phyloP scores from a whole-genome alignment of 257 asterid species.

The Coffea eugenioides region DNA sequence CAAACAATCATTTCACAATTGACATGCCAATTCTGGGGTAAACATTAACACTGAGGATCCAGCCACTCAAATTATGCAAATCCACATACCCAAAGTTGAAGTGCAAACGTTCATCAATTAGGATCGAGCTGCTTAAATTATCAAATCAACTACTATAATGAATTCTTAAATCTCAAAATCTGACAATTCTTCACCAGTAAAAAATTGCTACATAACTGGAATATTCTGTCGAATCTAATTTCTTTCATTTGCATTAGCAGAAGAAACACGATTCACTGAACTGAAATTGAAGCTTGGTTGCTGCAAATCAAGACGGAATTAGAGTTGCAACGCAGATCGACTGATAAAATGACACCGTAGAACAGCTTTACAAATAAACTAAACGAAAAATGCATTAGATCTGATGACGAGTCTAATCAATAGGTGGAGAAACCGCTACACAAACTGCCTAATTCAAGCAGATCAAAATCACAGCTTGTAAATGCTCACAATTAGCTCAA shows the following conservation, averaged over 20 bases:
- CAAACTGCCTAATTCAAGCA: slow-evolving; percentile 17
- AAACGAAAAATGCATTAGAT: slow-evolving; percentile 11
- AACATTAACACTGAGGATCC: not conserved
- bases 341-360: not conserved
- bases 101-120: not conserved
- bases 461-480: slow-evolving; percentile 29
- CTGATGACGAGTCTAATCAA: not conserved
- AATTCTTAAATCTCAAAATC: not conserved
- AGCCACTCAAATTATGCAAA: not conserved
- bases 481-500: slow-evolving; percentile 4
- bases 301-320: slow-evolving; percentile 1
- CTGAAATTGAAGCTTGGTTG: not conserved
- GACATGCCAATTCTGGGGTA: not conserved
- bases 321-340: slow-evolving; percentile 13
- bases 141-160: not conserved
- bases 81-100: not conserved
- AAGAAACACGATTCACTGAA: not conserved
- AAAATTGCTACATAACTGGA: too few species aligned
- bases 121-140: not conserved
- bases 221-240: not conserved
- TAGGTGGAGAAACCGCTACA: slow-evolving; percentile 6
- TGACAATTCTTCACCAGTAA: not conserved
- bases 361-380: not conserved
- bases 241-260: not conserved
- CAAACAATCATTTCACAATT: not conserved